Percentiles rank a stretch among this genome's conserved stretches.
These are phyloP conservation scores for Trametes gibbosa DNA, from an alignment of 768 basidiomycete genomes.

Conservation along the genomic window DNA sequence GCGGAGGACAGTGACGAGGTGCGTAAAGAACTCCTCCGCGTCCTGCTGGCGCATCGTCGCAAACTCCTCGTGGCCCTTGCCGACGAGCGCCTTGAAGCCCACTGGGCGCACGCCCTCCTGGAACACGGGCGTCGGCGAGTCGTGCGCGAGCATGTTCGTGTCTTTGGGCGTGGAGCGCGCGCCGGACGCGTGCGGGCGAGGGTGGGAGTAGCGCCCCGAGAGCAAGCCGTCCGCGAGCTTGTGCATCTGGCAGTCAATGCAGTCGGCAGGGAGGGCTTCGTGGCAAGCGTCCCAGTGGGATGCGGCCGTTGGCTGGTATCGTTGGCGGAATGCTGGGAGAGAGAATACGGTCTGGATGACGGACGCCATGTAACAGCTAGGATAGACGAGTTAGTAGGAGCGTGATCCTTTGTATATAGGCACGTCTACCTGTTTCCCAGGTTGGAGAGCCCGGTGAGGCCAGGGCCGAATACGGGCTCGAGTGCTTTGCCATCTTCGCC, in stretches of 20 bases:
- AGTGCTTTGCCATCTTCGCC: constrained; percentile 84
- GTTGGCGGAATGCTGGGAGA: constrained; percentile 68
- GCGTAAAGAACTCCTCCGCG: constrained; percentile 88
- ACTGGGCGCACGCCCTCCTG: constrained; percentile 83
- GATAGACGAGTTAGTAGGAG: constrained; percentile 1
- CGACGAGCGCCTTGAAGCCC: constrained; percentile 86
- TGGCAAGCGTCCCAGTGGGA: constrained; percentile 62
- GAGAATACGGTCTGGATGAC: constrained; percentile 86
- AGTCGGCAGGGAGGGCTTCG: constrained; percentile 70
- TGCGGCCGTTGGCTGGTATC: constrained; percentile 54
- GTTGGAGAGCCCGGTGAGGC: constrained; percentile 86
- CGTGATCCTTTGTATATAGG: not conserved
- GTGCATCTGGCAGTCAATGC: constrained; percentile 93
- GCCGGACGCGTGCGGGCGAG: constrained; percentile 38
- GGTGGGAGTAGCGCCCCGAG: constrained; percentile 85
- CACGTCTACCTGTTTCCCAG: constrained; percentile 77
- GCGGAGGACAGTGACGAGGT: constrained; percentile 73
- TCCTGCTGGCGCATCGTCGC: constrained; percentile 97
- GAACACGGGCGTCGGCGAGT: constrained; percentile 52
- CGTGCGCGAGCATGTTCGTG: constrained; percentile 36
- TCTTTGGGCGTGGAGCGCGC: constrained; percentile 20
- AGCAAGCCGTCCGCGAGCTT: constrained; percentile 92
- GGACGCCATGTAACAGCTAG: constrained; percentile 96
- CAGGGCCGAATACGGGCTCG: constrained; percentile 84
- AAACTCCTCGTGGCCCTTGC: constrained; percentile 92